These are phyloP conservation scores for Ceratocystis eucalypticola DNA, from an alignment of 2,329 filamentous ascomycete genomes.

Conservation along the genomic window DNA sequence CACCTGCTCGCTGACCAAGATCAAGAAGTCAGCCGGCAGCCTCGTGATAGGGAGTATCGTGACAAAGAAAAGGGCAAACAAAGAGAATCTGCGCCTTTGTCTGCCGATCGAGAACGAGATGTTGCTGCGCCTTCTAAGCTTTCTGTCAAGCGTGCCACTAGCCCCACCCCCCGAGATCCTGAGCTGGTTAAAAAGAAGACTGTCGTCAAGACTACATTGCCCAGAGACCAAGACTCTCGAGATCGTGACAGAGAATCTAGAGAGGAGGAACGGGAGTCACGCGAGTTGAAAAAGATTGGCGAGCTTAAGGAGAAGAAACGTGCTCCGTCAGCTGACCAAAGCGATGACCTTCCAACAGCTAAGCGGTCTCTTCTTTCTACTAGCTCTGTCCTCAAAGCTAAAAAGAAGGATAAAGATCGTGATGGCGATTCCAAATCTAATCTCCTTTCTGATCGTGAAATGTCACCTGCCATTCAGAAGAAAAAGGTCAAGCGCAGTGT, in stretches of 20 bases:
- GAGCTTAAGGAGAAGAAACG: conserved; percentile 39
- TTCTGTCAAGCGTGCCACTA: conserved; percentile 11
- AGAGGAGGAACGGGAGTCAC: conserved; percentile 26
- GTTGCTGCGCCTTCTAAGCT: conserved; percentile 31
- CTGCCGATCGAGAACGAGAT: conserved; percentile 32
- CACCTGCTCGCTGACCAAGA: background rate
- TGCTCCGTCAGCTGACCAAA: conserved; percentile 31
- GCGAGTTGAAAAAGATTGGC: conserved; percentile 25
- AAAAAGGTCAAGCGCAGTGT: conserved; percentile 37
- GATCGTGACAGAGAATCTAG: conserved; percentile 35
- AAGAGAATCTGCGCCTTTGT: background rate
- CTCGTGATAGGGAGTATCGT: conserved; percentile 26
- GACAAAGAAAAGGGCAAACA: conserved; percentile 7
- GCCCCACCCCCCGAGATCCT: conserved; percentile 10
- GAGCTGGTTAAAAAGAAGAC: conserved; percentile 30
- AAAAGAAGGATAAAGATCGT: conserved; percentile 40
- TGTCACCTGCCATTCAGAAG: conserved; percentile 37
- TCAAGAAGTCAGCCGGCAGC: conserved; percentile 20
- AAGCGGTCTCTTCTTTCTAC: conserved; percentile 33
- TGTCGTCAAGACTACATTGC: conserved; percentile 22
- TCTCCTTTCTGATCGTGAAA: conserved; percentile 36
- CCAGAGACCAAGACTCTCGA: conserved; percentile 36
- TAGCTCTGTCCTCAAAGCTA: conserved; percentile 34
- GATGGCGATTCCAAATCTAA: conserved; percentile 27
- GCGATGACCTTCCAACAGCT: conserved; percentile 35